Conservation (phyloP, 345 rosid genomes). For the Salix koriyanagi region DNA sequence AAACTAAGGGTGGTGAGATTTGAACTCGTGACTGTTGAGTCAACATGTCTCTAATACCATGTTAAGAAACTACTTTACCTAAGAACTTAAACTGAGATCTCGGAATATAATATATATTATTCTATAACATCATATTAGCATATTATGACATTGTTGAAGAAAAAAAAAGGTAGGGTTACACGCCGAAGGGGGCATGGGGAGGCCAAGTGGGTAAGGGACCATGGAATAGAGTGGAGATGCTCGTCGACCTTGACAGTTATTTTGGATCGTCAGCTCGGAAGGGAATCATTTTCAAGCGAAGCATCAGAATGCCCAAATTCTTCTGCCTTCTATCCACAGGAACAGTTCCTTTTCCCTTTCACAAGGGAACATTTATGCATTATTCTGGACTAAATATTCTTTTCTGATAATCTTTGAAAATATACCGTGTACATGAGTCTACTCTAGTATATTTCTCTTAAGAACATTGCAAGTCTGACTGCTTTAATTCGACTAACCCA, state of each 20-base stretch:
- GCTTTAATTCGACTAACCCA: no score
- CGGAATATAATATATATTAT: no score
- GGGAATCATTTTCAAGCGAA: background rate
- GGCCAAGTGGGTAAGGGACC: background rate
- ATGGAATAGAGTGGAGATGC: background rate
- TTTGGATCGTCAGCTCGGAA: background rate
- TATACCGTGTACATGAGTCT: no score
- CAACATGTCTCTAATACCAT: no score
- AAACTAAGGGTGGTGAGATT: rapidly evolving
- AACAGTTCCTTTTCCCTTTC: no score
- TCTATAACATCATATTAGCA: background rate
- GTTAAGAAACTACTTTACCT: rapidly evolving
- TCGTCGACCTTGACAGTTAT: background rate
- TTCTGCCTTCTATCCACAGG: no score
- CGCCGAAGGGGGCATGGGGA: background rate
- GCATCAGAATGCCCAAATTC: background rate
- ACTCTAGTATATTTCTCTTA: no score
- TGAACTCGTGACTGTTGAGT: rapidly evolving
- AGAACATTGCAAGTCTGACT: no score
- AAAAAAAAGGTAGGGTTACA: background rate
- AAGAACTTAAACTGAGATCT: no score
- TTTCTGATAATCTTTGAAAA: no score
- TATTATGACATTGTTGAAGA: background rate
- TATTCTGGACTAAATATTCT: no score
- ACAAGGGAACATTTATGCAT: no score